phyloP scores from a whole-genome alignment of 2,329 filamentous ascomycete species.

The Colletotrichum echinochloae region DNA sequence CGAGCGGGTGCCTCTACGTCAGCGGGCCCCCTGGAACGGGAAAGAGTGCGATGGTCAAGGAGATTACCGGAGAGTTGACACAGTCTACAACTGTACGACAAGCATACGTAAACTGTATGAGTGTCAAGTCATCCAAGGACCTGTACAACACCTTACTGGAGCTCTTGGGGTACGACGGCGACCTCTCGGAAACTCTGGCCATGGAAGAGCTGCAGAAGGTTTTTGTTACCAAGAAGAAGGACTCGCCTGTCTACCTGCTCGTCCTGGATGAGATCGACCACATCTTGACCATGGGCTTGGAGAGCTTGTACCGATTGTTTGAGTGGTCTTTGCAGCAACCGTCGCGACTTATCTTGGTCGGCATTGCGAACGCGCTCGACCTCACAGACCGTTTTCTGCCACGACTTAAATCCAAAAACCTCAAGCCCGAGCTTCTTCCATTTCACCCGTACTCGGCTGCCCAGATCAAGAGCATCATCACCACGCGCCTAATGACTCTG shows the following conservation, averaged over 20 bases:
- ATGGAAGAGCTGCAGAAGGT: conserved; percentile 75
- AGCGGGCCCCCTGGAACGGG: conserved; percentile 96
- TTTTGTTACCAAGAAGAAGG: conserved; percentile 74
- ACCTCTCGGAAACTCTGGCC: conserved; percentile 74
- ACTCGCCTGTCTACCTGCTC: conserved; percentile 77
- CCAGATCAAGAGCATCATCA: conserved; percentile 91
- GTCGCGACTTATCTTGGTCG: conserved; percentile 85
- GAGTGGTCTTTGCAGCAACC: conserved; percentile 90
- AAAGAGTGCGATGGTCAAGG: conserved; percentile 92
- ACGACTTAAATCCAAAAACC: conserved; percentile 89
- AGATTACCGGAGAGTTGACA: conserved; percentile 74
- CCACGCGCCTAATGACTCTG: conserved; percentile 81
- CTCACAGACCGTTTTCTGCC: conserved; percentile 95
- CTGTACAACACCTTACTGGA: conserved; percentile 84
- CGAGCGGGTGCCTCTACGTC: conserved; percentile 89
- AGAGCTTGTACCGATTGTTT: conserved; percentile 92
- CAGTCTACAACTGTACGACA: conserved; percentile 69
- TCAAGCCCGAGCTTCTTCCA: conserved; percentile 89
- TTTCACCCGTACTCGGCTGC: conserved; percentile 92
- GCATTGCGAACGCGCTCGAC: conserved; percentile 96
- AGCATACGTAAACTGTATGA: conserved; percentile 96
- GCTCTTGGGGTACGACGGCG: conserved; percentile 70
- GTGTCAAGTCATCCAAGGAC: conserved; percentile 88
- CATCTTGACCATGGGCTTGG: conserved; percentile 87
- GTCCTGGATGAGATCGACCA: conserved; percentile 96